Evolutionary conservation across 441 rosid species (phyloP).

Genomic region (Populus hybrid): DNA sequence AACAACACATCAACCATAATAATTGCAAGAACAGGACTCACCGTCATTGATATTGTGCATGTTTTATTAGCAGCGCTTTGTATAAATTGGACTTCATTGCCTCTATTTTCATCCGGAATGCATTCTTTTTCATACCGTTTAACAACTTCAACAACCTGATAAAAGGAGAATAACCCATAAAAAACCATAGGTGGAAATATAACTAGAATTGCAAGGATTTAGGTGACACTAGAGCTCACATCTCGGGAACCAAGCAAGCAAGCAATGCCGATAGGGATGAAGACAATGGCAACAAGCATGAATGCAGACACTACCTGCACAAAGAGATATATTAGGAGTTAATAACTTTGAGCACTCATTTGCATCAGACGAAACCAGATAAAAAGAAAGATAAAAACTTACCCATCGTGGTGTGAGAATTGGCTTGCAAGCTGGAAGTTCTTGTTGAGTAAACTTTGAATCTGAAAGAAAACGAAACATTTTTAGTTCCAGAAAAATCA

Average conservation of each 20-base stretch:
- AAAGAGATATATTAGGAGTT: neutral
- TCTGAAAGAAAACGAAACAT: constrained; percentile 43
- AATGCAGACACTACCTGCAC: constrained; percentile 81
- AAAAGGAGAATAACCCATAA: constrained; percentile 18
- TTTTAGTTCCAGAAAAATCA: neutral
- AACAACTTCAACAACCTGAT: constrained; percentile 86
- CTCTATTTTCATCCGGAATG: constrained; percentile 48
- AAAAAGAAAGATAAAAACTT: constrained; percentile 10
- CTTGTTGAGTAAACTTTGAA: constrained; percentile 93
- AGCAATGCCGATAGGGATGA: constrained; percentile 88
- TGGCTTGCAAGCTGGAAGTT: constrained; percentile 98
- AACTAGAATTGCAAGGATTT: neutral
- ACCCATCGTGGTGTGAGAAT: constrained; percentile 97
- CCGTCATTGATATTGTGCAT: constrained; percentile 52
- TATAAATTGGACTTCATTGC: constrained; percentile 57
- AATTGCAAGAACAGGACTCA: constrained; percentile 31
- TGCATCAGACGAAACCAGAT: neutral
- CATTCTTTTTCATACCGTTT: constrained; percentile 73
- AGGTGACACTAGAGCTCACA: constrained; percentile 37
- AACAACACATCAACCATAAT: neutral
- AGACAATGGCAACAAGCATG: constrained; percentile 83
- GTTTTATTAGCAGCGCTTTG: constrained; percentile 39
- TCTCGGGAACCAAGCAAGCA: constrained; percentile 77
- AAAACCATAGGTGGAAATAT: constrained; percentile 12
- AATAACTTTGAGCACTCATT: neutral